Base-by-base conservation (phyloP, 176 grass and related monocot genomes). In the Poa pratensis region DNA sequence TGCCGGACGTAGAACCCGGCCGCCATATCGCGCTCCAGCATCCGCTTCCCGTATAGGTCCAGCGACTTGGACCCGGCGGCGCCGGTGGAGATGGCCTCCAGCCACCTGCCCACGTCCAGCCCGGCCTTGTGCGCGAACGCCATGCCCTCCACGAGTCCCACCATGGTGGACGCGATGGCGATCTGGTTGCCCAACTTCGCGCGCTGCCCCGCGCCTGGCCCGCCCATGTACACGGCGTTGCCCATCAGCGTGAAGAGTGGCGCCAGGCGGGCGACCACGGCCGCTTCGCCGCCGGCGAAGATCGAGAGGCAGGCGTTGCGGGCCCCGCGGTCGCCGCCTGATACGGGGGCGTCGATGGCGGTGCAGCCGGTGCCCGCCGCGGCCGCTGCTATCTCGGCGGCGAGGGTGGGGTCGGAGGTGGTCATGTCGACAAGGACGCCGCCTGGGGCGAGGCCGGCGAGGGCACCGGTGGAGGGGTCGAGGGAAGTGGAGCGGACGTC, bases 181-280 rank as follows among this genome's bases (percentile, higher is more conserved):
- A 96, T 96, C 83, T 99, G 96, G 86, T 99, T 99, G 49, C 96
- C 93, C 80, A 95, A 89, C 85, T 96, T 99, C 11, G 96, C 90
- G 28, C 90, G 89, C 86, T 96, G 93, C 52, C 93, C 93, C 17
- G 88, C 84, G 49, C 96, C 96, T 0, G 93, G 91, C 1, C 90
- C 91, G 35, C 96, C 93, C 96, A 96, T 99, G 90, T 94, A 90
- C 17, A 82, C 77, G 15, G 86, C 93, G 40, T 62, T 94, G 8
- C 96, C 96, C 93, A 99, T 94, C 75, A 92, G 91, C 87, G 87
- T 80, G 79, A 99, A 99, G 16, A 99, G 91, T 6, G 93, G 93
- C 14, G 77, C 67, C 19, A 99, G 86, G 66, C 84, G 83, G 35
- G 54, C 62, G 14, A 98, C 84, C 1, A 95, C 88, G 61, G 69